Conservation (phyloP, 2,329 filamentous ascomycete species). For the Exophiala lecanii-corni region DNA sequence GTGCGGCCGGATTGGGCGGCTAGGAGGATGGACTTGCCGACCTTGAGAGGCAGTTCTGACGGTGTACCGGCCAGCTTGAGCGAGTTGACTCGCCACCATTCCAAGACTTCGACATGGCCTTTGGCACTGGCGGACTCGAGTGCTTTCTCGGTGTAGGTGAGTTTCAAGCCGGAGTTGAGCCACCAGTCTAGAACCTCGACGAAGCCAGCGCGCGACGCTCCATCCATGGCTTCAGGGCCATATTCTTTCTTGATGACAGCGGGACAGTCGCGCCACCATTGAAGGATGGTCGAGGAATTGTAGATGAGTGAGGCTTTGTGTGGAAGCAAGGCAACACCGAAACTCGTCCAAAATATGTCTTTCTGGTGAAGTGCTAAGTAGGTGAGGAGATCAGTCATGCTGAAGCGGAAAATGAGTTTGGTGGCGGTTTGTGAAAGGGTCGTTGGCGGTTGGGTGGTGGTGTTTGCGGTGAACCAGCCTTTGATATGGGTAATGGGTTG, state of each 20-base stretch:
- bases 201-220: slow-evolving; percentile 79
- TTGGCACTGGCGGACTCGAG: slow-evolving; percentile 82
- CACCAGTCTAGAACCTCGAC: slow-evolving; percentile 87
- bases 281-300: slow-evolving; percentile 74
- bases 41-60: slow-evolving; percentile 58
- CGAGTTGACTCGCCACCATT: slow-evolving; percentile 76
- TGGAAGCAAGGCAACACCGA: slow-evolving; percentile 73
- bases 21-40: slow-evolving; percentile 77
- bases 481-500: slow-evolving; percentile 64
- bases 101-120: slow-evolving; percentile 77
- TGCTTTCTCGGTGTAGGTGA: slow-evolving; percentile 81
- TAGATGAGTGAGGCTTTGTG: slow-evolving; percentile 86
- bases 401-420: slow-evolving; percentile 88
- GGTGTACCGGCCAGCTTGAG: slow-evolving; percentile 33
- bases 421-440: slow-evolving; percentile 74
- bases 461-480: slow-evolving; percentile 64
- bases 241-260: slow-evolving; percentile 85
- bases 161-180: slow-evolving; percentile 71
- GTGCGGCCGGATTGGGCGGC: slow-evolving; percentile 78
- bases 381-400: slow-evolving; percentile 70
- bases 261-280: slow-evolving; percentile 83
- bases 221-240: slow-evolving; percentile 76
- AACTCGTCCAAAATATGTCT: slow-evolving; percentile 80
- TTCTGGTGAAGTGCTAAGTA: slow-evolving; percentile 64
- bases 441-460: slow-evolving; percentile 56